These are phyloP conservation scores for Hordeum pubiflorum DNA, from an alignment of 202 grass and related monocot genomes.

Conservation along the genomic window DNA sequence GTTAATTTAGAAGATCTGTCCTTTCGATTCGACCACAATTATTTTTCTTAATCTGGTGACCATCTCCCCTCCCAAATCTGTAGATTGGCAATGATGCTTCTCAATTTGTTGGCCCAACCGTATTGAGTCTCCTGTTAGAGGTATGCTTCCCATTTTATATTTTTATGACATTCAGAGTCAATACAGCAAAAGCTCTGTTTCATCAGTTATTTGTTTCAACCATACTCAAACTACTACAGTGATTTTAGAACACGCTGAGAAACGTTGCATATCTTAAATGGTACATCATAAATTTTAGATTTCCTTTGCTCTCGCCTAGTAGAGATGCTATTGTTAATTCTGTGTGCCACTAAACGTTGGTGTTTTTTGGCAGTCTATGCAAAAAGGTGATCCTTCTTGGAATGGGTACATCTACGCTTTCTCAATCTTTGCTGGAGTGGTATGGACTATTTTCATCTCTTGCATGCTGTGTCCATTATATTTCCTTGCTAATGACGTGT, in stretches of 20 bases:
- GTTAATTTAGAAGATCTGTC: not conserved
- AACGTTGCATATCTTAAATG: not conserved
- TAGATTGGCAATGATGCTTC: constrained; percentile 98
- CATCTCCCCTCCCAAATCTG: not conserved
- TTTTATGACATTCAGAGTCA: constrained; percentile 14
- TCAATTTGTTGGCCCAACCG: constrained; percentile 92
- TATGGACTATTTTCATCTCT: constrained; percentile 35
- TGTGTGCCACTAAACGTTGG: not conserved
- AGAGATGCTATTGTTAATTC: not conserved
- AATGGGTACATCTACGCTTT: constrained; percentile 88
- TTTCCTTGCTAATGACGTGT: constrained; percentile 5
- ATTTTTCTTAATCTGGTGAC: not conserved
- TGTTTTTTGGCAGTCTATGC: constrained; percentile 68
- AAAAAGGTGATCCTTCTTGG: constrained; percentile 83
- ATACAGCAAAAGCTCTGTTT: not conserved
- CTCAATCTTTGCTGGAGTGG: constrained; percentile 94
- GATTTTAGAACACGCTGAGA: not conserved
- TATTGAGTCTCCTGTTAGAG: constrained; percentile 75
- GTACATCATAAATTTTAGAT: not conserved
- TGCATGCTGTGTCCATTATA: not conserved
- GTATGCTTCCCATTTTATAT: constrained; percentile 36
- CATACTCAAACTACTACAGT: constrained; percentile 1
- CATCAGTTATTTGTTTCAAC: not conserved
- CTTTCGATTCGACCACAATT: not conserved
- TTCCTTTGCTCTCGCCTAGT: not conserved